A percentile compares a stretch with the other conserved stretches of the same genome.
phyloP scores from a whole-genome alignment of 768 basidiomycete species.

The Steccherinum ochraceum region DNA sequence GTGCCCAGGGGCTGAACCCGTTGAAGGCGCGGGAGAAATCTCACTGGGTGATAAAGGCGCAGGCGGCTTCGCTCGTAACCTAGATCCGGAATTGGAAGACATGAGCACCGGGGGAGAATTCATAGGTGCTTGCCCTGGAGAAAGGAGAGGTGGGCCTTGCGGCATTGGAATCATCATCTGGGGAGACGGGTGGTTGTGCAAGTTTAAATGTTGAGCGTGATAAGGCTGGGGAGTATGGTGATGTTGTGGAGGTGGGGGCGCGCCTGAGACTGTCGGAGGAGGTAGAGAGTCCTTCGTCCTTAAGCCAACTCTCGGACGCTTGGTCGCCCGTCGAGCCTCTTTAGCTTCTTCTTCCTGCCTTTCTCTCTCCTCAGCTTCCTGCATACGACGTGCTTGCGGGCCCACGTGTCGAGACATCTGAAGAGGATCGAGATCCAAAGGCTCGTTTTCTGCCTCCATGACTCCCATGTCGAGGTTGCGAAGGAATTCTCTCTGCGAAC shows the following conservation, averaged over 20 bases:
- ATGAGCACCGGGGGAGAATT: not conserved
- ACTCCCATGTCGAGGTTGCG: slow-evolving; percentile 43
- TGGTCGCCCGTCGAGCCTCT: slow-evolving; percentile 30
- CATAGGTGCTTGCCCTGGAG: not conserved
- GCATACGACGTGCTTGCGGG: slow-evolving; percentile 36
- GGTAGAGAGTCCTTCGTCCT: slow-evolving; percentile 26
- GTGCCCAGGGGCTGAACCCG: not conserved
- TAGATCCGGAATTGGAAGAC: not conserved
- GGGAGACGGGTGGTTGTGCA: not conserved
- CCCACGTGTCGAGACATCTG: slow-evolving; percentile 40
- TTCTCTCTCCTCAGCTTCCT: slow-evolving; percentile 33
- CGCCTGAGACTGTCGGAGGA: not conserved
- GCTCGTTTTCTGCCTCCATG: slow-evolving; percentile 38
- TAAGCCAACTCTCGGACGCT: slow-evolving; percentile 23
- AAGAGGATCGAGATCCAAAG: slow-evolving; percentile 39
- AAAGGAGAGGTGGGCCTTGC: not conserved
- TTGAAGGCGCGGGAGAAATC: not conserved
- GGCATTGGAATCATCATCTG: not conserved
- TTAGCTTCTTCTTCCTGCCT: slow-evolving; percentile 41
- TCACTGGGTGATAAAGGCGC: not conserved
- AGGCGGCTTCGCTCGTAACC: not conserved
- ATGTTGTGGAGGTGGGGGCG: not conserved
- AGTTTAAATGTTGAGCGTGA: not conserved
- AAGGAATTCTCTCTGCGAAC: slow-evolving; percentile 39
- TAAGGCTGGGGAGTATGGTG: not conserved